A percentile compares a stretch with the other conserved stretches of the same genome.
These are phyloP conservation scores for Diplocarpon mali DNA, from an alignment of 2,329 filamentous ascomycete genomes.

Conservation along the genomic window DNA sequence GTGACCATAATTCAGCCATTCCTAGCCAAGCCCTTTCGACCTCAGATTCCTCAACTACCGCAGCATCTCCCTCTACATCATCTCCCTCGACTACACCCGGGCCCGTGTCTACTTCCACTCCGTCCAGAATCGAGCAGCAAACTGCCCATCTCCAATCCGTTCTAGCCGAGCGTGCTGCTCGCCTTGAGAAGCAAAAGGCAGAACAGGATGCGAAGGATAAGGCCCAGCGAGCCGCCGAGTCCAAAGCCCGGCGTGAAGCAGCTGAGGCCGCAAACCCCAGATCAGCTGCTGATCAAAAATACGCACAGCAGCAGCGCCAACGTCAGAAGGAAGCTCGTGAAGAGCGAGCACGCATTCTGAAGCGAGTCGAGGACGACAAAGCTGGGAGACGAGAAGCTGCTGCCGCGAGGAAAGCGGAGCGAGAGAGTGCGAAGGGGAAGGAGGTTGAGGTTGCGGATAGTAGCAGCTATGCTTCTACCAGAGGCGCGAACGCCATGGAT, in stretches of 20 bases:
- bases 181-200: slow-evolving; percentile 39
- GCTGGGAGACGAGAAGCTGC: slow-evolving; percentile 50
- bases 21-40: slow-evolving; percentile 2
- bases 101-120: not conserved
- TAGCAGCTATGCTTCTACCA: slow-evolving; percentile 8
- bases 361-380: slow-evolving; percentile 68
- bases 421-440: slow-evolving; percentile 18
- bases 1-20: slow-evolving; percentile 3
- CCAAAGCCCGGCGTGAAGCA: slow-evolving; percentile 35
- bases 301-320: slow-evolving; percentile 45
- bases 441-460: slow-evolving; percentile 7
- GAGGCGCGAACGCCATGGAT: slow-evolving; percentile 16
- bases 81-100: not conserved
- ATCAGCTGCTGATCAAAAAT: slow-evolving; percentile 31
- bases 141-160: slow-evolving; percentile 27
- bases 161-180: slow-evolving; percentile 40
- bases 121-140: slow-evolving; percentile 7
- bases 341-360: slow-evolving; percentile 61
- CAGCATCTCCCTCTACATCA: not conserved
- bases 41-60: not conserved
- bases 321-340: slow-evolving; percentile 54
- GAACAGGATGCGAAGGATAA: slow-evolving; percentile 28
- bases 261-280: slow-evolving; percentile 19
- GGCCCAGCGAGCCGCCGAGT: slow-evolving; percentile 31
- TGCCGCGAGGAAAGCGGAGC: slow-evolving; percentile 36